Evolutionary conservation across 192 early-diverging fungal genomes (phyloP).

Genomic region (Podila horticola): DNA sequence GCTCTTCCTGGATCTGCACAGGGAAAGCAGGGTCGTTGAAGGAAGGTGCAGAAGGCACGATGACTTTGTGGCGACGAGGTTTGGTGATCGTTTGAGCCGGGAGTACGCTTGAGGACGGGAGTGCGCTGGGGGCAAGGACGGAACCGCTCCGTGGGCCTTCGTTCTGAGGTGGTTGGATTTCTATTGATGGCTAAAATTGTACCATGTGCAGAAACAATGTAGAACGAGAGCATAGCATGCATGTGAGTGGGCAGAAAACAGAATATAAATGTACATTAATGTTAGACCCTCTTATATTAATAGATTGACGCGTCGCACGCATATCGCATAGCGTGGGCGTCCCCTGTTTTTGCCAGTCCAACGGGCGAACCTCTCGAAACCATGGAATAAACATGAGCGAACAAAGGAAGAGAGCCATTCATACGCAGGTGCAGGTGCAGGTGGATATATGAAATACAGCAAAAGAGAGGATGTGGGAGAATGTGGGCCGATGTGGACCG

Average conservation of each 20-base stretch:
- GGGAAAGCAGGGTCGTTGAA: constrained; percentile 46
- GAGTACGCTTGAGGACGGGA: constrained; percentile 31
- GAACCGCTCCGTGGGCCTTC: background rate
- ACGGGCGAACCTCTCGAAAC: too few relatives aligned
- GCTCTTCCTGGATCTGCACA: constrained; percentile 46
- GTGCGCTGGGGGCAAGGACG: constrained; percentile 41
- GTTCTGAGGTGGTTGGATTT: constrained; percentile 20
- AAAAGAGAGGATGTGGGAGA: too few relatives aligned
- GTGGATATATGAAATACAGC: too few relatives aligned
- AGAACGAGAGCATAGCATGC: too few relatives aligned
- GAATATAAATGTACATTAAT: background rate
- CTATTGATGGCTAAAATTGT: constrained; percentile 28
- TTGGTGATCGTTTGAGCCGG: constrained; percentile 44
- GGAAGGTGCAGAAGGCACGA: constrained; percentile 24
- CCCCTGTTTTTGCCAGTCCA: too few relatives aligned
- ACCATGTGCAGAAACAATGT: too few relatives aligned
- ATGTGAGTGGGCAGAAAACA: background rate
- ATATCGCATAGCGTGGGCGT: too few relatives aligned
- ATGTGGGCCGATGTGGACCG: too few relatives aligned
- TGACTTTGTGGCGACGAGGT: constrained; percentile 49
- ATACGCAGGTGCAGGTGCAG: too few relatives aligned
- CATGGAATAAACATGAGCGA: too few relatives aligned
- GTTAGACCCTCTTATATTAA: background rate
- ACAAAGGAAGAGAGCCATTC: too few relatives aligned
- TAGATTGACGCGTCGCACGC: too few relatives aligned